Percentiles rank a stretch among this genome's conserved stretches.
phyloP scores from a whole-genome alignment of 225 moss, liverwort and hornwort species.

The Marchantia paleacea region DNA sequence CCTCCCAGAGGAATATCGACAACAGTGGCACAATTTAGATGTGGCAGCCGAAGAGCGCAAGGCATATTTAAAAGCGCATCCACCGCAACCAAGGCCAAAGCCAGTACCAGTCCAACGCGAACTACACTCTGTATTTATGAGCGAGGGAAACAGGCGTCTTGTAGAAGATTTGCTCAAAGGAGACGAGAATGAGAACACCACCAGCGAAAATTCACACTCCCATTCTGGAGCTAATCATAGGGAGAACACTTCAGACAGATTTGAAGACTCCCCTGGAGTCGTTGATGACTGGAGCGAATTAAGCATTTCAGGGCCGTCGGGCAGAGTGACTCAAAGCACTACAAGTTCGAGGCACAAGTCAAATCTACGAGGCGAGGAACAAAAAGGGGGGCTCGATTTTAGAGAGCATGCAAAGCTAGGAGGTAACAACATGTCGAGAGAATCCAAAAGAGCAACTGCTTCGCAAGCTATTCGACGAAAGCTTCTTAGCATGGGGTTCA shows the following conservation, averaged over 20 bases:
- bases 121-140: slow-evolving; percentile 81
- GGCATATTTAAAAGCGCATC: slow-evolving; percentile 62
- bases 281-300: slow-evolving; percentile 12
- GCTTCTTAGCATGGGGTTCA: slow-evolving; percentile 65
- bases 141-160: slow-evolving; percentile 74
- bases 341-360: slow-evolving; percentile 1
- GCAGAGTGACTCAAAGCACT: background rate
- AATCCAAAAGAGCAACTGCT: slow-evolving; percentile 15
- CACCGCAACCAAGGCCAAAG: slow-evolving; percentile 59
- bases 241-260: slow-evolving; percentile 10
- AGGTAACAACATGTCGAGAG: slow-evolving; percentile 14
- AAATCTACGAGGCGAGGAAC: slow-evolving; percentile 10
- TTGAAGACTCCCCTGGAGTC: slow-evolving; percentile 17
- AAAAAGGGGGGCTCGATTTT: slow-evolving; percentile 24
- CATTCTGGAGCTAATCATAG: slow-evolving; percentile 26
- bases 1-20: slow-evolving; percentile 64
- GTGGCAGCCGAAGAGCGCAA: slow-evolving; percentile 61
- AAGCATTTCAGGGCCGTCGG: slow-evolving; percentile 4
- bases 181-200: slow-evolving; percentile 29
- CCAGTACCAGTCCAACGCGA: slow-evolving; percentile 54
- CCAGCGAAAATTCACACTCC: slow-evolving; percentile 1
- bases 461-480: slow-evolving; percentile 46
- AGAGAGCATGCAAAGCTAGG: background rate
- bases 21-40: slow-evolving; percentile 64
- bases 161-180: slow-evolving; percentile 69